Percentiles rank a stretch among this genome's conserved stretches.
Conservation (phyloP, 306 rosid genomes). For the Echinosophora koreensis region DNA sequence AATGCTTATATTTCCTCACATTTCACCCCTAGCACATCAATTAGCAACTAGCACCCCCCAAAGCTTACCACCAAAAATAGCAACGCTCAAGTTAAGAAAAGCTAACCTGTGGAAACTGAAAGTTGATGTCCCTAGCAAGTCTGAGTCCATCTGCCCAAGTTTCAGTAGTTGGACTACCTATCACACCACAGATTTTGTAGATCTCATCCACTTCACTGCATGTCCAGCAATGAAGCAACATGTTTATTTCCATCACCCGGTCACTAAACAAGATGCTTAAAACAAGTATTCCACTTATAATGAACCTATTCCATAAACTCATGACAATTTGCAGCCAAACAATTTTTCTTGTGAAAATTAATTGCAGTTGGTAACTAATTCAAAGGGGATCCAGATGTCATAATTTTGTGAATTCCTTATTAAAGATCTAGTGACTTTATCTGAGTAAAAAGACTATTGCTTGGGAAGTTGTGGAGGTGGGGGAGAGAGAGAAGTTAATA, state of each 20-base stretch:
- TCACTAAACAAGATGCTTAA: conserved; percentile 5
- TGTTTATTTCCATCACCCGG: conserved; percentile 23
- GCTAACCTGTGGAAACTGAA: conserved; percentile 88
- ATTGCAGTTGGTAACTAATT: background rate
- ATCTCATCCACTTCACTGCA: conserved; percentile 95
- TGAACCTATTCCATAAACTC: background rate
- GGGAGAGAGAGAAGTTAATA: conserved; percentile 27
- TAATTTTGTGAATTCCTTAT: conserved; percentile 14
- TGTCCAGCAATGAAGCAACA: conserved; percentile 14
- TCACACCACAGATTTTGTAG: conserved; percentile 88
- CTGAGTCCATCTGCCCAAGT: conserved; percentile 86
- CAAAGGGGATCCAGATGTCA: conserved; percentile 16
- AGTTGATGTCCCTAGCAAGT: conserved; percentile 90
- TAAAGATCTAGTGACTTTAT: conserved; percentile 1
- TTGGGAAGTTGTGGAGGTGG: background rate
- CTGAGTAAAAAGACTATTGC: background rate
- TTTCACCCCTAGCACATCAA: background rate
- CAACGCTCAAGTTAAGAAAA: background rate
- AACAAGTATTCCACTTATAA: conserved; percentile 2
- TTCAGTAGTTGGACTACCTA: conserved; percentile 84
- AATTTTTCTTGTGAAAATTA: background rate
- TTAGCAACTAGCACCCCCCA: conserved; percentile 3
- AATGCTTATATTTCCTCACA: conserved; percentile 6
- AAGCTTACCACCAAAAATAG: conserved; percentile 13
- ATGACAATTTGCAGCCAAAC: background rate